A percentile compares a stretch with the other conserved stretches of the same genome.
These are phyloP conservation scores for Tylopilus sp. DNA, from an alignment of 768 basidiomycete genomes.

Conservation along the genomic window DNA sequence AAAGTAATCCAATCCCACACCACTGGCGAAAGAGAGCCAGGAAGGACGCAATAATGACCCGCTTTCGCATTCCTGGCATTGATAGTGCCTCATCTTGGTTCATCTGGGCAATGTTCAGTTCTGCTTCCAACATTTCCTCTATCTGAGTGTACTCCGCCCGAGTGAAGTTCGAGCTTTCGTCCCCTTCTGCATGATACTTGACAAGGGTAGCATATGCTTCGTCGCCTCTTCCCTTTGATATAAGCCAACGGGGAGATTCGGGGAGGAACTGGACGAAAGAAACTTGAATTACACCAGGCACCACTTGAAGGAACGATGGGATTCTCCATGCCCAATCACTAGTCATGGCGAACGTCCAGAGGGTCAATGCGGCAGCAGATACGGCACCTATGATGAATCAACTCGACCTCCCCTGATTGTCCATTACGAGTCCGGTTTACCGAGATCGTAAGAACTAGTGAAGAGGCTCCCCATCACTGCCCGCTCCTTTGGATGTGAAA, in stretches of 20 bases:
- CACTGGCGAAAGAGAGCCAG: conserved; percentile 13
- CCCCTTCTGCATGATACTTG: conserved; percentile 60
- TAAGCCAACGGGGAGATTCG: conserved; percentile 55
- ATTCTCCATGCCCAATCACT: conserved; percentile 67
- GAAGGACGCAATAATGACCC: conserved; percentile 7
- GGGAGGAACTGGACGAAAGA: conserved; percentile 55
- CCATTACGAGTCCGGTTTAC: too few relatives aligned
- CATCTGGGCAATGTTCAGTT: neutral
- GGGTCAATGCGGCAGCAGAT: conserved; percentile 49
- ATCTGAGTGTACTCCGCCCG: too few relatives aligned
- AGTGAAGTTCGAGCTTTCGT: conserved; percentile 58
- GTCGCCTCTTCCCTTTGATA: conserved; percentile 34
- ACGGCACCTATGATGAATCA: conserved; percentile 9
- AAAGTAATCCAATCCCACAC: conserved; percentile 4
- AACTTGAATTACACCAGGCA: conserved; percentile 53
- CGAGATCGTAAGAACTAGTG: neutral
- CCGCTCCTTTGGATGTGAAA: conserved; percentile 18
- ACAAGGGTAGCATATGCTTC: conserved; percentile 47
- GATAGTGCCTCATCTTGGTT: conserved; percentile 1
- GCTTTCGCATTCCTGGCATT: conserved; percentile 12
- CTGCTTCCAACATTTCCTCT: conserved; percentile 45
- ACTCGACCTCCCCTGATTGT: neutral
- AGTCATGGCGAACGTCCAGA: conserved; percentile 59
- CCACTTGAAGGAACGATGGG: conserved; percentile 53
- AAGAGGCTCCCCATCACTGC: neutral